Evolutionary conservation across 2,329 filamentous ascomycete genomes (phyloP).

Genomic region (Chrysoporthe austroafricana): DNA sequence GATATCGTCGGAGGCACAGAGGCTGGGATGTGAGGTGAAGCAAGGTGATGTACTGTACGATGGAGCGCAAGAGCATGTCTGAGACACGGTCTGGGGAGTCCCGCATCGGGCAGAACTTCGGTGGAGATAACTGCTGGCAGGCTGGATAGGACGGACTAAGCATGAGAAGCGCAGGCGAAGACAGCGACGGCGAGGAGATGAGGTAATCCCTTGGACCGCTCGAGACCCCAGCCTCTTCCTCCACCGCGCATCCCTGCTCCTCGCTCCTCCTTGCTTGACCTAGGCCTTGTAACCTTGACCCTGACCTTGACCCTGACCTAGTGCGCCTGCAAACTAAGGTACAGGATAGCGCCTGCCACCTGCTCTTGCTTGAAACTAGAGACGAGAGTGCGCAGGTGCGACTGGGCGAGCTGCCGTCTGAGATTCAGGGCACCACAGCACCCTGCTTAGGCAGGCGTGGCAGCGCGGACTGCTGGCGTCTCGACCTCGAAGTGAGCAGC

Average conservation of each 20-base stretch:
- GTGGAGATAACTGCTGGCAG: no score
- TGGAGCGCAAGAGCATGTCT: constrained; percentile 5
- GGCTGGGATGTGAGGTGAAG: not conserved
- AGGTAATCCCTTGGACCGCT: not conserved
- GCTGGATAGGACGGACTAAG: not conserved
- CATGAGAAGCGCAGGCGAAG: not conserved
- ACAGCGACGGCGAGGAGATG: not conserved
- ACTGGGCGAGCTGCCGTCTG: not conserved
- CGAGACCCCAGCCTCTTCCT: constrained; percentile 4
- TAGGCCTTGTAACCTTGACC: no score
- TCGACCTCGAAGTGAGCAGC: not conserved
- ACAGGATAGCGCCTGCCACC: no score
- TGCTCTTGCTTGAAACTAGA: no score
- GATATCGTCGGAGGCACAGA: not conserved
- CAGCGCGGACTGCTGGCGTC: not conserved
- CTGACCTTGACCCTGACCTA: no score
- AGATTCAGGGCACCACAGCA: not conserved
- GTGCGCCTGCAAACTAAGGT: no score
- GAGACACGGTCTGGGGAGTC: constrained; percentile 16
- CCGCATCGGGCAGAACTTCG: not conserved
- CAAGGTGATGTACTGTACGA: not conserved
- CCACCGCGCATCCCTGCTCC: not conserved
- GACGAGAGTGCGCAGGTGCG: not conserved
- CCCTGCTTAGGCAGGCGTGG: not conserved
- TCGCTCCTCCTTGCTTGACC: not conserved